Conservation (phyloP, 2,329 filamentous ascomycete genomes). For the Paracoccidioides lutzii region DNA sequence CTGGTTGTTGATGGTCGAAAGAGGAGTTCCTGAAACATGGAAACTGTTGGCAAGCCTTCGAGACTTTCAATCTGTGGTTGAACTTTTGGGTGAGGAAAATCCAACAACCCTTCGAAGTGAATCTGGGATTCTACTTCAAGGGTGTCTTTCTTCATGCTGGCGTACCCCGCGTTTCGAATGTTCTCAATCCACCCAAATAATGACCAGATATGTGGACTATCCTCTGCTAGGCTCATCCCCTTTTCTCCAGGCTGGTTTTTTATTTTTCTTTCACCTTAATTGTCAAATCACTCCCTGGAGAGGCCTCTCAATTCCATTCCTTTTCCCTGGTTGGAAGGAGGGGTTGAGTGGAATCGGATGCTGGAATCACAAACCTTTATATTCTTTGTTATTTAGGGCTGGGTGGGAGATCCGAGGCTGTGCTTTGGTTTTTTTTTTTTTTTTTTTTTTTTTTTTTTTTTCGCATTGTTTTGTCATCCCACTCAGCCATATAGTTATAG, state of each 20-base stretch:
- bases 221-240: slow-evolving; percentile 41
- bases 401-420: slow-evolving; percentile 2
- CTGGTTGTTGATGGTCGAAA: slow-evolving; percentile 1
- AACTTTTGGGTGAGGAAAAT: slow-evolving; percentile 6
- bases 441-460: slow-evolving; percentile 11
- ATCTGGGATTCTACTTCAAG: neutral
- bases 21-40: neutral
- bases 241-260: slow-evolving; percentile 39
- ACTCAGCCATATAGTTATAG: slow-evolving; percentile 3
- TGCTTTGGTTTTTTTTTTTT: neutral
- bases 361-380: slow-evolving; percentile 21
- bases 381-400: slow-evolving; percentile 18
- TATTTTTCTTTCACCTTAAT: slow-evolving; percentile 3
- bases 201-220: neutral
- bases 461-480: slow-evolving; percentile 11
- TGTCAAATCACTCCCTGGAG: slow-evolving; percentile 19
- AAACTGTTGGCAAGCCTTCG: neutral
- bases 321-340: slow-evolving; percentile 19
- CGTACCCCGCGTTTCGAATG: slow-evolving; percentile 1
- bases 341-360: slow-evolving; percentile 36
- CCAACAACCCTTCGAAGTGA: neutral
- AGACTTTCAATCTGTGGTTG: slow-evolving; percentile 18
- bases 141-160: neutral
- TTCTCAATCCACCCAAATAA: slow-evolving; percentile 12
- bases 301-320: slow-evolving; percentile 15